A percentile compares a stretch with the other conserved stretches of the same genome.
These are phyloP conservation scores for Epichloe baconii DNA, from an alignment of 2,329 filamentous ascomycete genomes.

Conservation along the genomic window DNA sequence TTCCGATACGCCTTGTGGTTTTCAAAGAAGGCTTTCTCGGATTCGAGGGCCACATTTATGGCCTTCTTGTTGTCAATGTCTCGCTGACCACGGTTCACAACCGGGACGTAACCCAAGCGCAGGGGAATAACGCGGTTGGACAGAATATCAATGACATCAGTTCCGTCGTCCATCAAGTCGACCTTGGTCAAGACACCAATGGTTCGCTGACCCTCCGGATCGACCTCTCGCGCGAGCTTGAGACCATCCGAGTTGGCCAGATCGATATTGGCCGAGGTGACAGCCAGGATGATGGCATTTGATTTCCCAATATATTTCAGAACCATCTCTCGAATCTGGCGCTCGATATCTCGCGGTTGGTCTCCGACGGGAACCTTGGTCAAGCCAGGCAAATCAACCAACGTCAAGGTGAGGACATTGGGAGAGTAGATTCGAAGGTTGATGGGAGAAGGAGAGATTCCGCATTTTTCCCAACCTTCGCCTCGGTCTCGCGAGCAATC, in stretches of 20 bases:
- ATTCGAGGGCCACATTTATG: constrained; percentile 80
- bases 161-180: constrained; percentile 97
- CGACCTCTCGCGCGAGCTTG: constrained; percentile 91
- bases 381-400: constrained; percentile 91
- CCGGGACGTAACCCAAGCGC: constrained; percentile 87
- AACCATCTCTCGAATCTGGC: constrained; percentile 95
- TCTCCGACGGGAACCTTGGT: constrained; percentile 96
- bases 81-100: constrained; percentile 93
- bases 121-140: constrained; percentile 94
- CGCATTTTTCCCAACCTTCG: constrained; percentile 90
- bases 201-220: constrained; percentile 92
- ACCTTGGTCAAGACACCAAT: constrained; percentile 99
- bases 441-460: constrained; percentile 93
- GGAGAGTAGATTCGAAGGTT: constrained; percentile 97
- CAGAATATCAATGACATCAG: constrained; percentile 95
- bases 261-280: constrained; percentile 94
- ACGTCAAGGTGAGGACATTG: constrained; percentile 89
- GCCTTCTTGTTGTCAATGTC: constrained; percentile 98
- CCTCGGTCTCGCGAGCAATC: constrained; percentile 90
- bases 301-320: constrained; percentile 97
- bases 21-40: constrained; percentile 95
- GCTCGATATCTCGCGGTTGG: constrained; percentile 91
- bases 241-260: constrained; percentile 96
- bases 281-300: constrained; percentile 93
- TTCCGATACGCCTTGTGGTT: constrained; percentile 98